Conservation (phyloP, 78 protist genomes). For the Dictyostelium firmibasis region DNA sequence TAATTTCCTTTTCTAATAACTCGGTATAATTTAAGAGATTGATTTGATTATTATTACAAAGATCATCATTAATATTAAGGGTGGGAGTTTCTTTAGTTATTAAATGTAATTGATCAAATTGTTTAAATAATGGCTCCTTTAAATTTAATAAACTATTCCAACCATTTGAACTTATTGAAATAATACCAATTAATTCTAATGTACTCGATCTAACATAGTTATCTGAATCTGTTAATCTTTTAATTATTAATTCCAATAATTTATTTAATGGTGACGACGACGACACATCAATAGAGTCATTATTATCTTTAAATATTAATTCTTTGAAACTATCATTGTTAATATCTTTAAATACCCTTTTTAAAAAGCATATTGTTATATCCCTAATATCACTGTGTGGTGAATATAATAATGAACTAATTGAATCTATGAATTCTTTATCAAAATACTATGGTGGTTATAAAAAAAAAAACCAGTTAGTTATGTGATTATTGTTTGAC, state of each 20-base stretch:
- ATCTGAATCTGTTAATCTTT: conserved; percentile 55
- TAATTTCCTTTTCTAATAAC: conserved; percentile 6
- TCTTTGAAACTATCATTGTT: neutral
- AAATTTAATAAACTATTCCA: neutral
- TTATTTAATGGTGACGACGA: neutral
- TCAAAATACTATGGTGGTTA: neutral
- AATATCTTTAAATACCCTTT: neutral
- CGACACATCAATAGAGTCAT: too few relatives aligned
- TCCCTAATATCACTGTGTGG: conserved; percentile 46
- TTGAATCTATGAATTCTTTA: neutral
- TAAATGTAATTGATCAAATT: conserved; percentile 6
- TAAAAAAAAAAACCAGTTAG: neutral
- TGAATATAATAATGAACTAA: conserved; percentile 1
- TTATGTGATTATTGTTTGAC: neutral
- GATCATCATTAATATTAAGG: conserved; percentile 29
- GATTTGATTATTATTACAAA: conserved; percentile 60
- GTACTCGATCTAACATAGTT: conserved; percentile 64
- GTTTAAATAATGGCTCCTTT: neutral
- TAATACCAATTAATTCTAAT: conserved; percentile 19
- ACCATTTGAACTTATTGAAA: neutral
- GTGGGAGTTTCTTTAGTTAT: neutral
- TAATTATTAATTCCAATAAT: neutral
- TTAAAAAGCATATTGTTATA: neutral
- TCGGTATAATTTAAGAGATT: conserved; percentile 46
- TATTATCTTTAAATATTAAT: neutral